A percentile compares a stretch with the other conserved stretches of the same genome.
Evolutionary conservation across 1,139 yeast species (phyloP).

Genomic region (Lodderomyces pseudojiufengensis): DNA sequence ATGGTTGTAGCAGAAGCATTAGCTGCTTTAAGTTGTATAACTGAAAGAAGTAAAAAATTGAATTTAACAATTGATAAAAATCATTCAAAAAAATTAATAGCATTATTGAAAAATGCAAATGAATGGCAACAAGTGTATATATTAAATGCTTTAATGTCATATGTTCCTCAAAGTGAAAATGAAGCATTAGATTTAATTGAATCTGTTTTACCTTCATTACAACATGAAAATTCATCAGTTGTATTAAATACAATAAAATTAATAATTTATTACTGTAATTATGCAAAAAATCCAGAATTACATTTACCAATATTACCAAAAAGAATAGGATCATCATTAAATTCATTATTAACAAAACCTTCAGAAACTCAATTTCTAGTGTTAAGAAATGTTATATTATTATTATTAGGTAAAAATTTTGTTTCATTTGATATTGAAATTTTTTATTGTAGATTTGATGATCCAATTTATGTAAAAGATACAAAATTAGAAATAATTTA

Average conservation of each 20-base stretch:
- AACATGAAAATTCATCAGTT: slow-evolving; percentile 79
- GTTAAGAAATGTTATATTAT: slow-evolving; percentile 72
- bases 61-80: slow-evolving; percentile 52
- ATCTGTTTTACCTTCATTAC: slow-evolving; percentile 66
- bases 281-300: slow-evolving; percentile 45
- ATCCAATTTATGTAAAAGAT: slow-evolving; percentile 84
- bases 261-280: slow-evolving; percentile 69
- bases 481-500: slow-evolving; percentile 87
- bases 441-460: slow-evolving; percentile 80
- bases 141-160: slow-evolving; percentile 64
- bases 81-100: slow-evolving; percentile 53
- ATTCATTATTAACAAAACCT: slow-evolving; percentile 70
- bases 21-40: slow-evolving; percentile 63
- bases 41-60: slow-evolving; percentile 52
- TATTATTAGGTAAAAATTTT: slow-evolving; percentile 66
- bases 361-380: slow-evolving; percentile 83
- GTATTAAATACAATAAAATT: slow-evolving; percentile 74
- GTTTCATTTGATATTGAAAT: slow-evolving; percentile 65
- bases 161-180: slow-evolving; percentile 62
- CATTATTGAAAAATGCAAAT: slow-evolving; percentile 50
- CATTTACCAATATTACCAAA: slow-evolving; percentile 51
- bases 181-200: slow-evolving; percentile 72
- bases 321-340: slow-evolving; percentile 68
- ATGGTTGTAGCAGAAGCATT: slow-evolving; percentile 71
- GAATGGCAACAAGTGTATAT: slow-evolving; percentile 82